Evolutionary conservation across 1,284 basidiomycete species (phyloP), one percentile per base, ranked within the genome.

Genomic region (Lentinus polychrous): DNA sequence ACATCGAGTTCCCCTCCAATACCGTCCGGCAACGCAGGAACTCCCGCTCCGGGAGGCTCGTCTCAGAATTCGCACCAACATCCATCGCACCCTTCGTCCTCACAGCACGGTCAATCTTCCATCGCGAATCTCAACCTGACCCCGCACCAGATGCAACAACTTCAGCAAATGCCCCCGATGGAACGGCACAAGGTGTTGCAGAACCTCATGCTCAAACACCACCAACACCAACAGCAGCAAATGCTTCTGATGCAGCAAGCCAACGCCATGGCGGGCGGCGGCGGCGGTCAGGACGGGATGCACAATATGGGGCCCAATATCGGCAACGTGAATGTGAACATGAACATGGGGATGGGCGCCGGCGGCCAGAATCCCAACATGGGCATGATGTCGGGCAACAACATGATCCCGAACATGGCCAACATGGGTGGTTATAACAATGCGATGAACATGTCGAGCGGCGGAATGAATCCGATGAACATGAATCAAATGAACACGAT

Each of bases 401-500:
- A 27, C 27, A 27, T 27, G 27, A 27, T 27, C 10, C 27, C 27
- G 5, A 27, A 27, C 10, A 27, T 27, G 27, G 27, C 27, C 10
- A 27, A 27, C 27, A 27, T 27, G 27, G 27, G 27, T 27, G 27
- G 27, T 10, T 27, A 27, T 10, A 27, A 27, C 10, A 27, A 27
- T 27, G 27, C 27, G 27, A 27, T 43, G 22, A 33, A 33, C 42
- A 27, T 43, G 42, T 22, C 39, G 3, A 22, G 22, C 7, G 12
- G 17, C 17, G 20, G 20, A 12, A 12, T 50, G 17, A 39, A 36
- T n/a, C 23, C 48, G n/a, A 35, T 23, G 14, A 49, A 53, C 31
- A 27, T 51, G 23, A 20, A 37, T 15, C 49, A 53, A 37, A 36
- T 53, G 36, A 47, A 36, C 18, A 17, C 37, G 7, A 43, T 42